Conservation (phyloP, 2,329 filamentous ascomycete genomes). For the Aspergillus luchuensis region DNA sequence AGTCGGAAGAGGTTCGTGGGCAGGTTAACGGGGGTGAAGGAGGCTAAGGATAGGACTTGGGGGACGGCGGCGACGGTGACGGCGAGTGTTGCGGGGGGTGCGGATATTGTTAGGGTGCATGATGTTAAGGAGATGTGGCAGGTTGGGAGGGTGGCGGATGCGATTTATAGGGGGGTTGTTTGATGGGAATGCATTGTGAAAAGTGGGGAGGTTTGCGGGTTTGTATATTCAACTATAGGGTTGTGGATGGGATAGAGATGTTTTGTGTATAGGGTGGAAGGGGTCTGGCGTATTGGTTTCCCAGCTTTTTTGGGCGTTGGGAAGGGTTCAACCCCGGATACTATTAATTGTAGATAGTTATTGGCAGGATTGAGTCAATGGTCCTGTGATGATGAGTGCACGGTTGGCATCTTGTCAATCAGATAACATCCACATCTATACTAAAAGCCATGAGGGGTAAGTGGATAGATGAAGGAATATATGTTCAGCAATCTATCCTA, state of each 20-base stretch:
- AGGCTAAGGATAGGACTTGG: constrained; percentile 71
- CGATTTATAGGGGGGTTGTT: constrained; percentile 68
- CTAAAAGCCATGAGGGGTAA: no score
- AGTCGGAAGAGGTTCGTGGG: constrained; percentile 92
- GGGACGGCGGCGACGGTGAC: constrained; percentile 88
- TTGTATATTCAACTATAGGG: constrained; percentile 9
- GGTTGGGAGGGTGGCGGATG: constrained; percentile 85
- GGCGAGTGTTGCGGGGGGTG: constrained; percentile 81
- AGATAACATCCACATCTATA: no score
- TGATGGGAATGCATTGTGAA: not conserved
- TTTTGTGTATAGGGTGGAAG: not conserved
- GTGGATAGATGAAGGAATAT: no score
- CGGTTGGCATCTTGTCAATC: no score
- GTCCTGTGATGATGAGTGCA: no score
- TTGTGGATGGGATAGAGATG: not conserved
- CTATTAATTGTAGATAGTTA: not conserved
- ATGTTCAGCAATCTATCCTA: no score
- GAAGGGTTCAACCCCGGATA: not conserved
- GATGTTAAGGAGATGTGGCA: constrained; percentile 84
- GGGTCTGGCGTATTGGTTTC: not conserved
- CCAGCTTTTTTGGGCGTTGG: not conserved
- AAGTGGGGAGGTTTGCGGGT: not conserved
- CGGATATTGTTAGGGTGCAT: constrained; percentile 90
- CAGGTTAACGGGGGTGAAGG: constrained; percentile 71
- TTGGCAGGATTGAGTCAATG: no score